Evolutionary conservation across 2,329 filamentous ascomycete species (phyloP), one percentile per base, ranked within the genome.

Genomic region (Talaromyces islandicus): DNA sequence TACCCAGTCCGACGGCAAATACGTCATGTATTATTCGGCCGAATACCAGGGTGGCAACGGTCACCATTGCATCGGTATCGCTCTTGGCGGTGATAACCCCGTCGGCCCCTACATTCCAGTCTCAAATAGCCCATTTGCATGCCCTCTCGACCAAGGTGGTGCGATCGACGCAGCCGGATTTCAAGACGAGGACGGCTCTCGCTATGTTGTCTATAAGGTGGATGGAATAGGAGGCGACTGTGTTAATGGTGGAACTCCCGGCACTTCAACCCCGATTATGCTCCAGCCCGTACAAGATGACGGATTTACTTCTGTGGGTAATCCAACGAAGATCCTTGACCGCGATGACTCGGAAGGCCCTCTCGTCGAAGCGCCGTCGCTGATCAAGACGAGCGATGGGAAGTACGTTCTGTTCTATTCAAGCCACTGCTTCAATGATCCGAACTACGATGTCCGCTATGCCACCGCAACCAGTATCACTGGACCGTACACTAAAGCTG

Each of bases 131-230:
- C 81, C 84, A 0, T 75, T 86, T 35, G 79, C 79, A 19, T 88
- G 86, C 64, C 79, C 80, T 0, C 66, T 79, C 0, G 73, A 75
- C 56, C 67, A 77, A 57, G 85, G 86, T 21, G 86, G 86, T 35
- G 81, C 85, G 19, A 88, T 89, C 65, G 87, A 89, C 66, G 76
- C 86, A 0, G 76, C 82, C 0, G 84, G 83, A 3, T 88, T 87
- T 71, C 66, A 73, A 11, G 86, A 89, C 66, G 68, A 70, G 11
- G 78, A 80, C 50, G 82, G 82, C 30, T 78, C 70, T 32, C 78
- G 80, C 6, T 89, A 87, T 67, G 77, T 89, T 5, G 73, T 83
- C 10, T 89, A 86, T 75, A 89, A 89, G 70, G 76, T 88, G 27
- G 86, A 89, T 70, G 86, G 86, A 41, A 88, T 88, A 71, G 78